These are phyloP conservation scores for Pestalotiopsis sp. DNA, from an alignment of 2,329 filamentous ascomycete genomes.

Conservation along the genomic window DNA sequence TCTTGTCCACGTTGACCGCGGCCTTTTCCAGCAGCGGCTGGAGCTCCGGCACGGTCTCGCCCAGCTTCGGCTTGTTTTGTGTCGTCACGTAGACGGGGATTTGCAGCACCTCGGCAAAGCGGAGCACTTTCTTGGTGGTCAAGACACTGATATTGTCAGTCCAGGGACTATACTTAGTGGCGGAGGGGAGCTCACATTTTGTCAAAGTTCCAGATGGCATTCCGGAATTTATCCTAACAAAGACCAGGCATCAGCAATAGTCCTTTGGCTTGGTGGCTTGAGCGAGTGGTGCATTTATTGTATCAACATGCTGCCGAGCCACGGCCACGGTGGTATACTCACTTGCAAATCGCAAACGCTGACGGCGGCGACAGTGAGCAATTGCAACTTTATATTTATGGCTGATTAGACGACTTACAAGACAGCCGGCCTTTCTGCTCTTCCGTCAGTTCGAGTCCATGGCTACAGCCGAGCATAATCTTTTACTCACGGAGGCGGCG, in stretches of 20 bases:
- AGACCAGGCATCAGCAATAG: neutral
- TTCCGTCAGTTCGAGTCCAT: conserved; percentile 13
- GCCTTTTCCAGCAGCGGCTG: conserved; percentile 52
- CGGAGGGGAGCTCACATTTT: conserved; percentile 61
- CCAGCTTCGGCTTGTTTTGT: conserved; percentile 77
- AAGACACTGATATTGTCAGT: conserved; percentile 50
- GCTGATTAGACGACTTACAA: conserved; percentile 42
- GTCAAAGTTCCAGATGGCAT: conserved; percentile 80
- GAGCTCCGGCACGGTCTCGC: conserved; percentile 77
- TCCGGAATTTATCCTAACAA: conserved; percentile 85
- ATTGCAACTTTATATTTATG: neutral
- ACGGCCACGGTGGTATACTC: neutral
- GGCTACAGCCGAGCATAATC: neutral
- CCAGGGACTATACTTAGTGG: neutral
- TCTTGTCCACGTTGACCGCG: conserved; percentile 75
- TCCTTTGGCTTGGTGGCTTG: neutral
- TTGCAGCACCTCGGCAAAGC: conserved; percentile 62
- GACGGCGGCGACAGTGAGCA: neutral
- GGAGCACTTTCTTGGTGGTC: conserved; percentile 70
- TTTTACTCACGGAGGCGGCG: conserved; percentile 25
- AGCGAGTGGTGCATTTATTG: neutral
- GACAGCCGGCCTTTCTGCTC: conserved; percentile 48
- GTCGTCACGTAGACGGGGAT: conserved; percentile 87
- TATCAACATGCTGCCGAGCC: neutral
- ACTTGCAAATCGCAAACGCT: conserved; percentile 80